Evolutionary conservation across 805 yeast species (phyloP), one percentile per base, ranked within the genome.

Genomic region (Kodamaea neixiangensis): DNA sequence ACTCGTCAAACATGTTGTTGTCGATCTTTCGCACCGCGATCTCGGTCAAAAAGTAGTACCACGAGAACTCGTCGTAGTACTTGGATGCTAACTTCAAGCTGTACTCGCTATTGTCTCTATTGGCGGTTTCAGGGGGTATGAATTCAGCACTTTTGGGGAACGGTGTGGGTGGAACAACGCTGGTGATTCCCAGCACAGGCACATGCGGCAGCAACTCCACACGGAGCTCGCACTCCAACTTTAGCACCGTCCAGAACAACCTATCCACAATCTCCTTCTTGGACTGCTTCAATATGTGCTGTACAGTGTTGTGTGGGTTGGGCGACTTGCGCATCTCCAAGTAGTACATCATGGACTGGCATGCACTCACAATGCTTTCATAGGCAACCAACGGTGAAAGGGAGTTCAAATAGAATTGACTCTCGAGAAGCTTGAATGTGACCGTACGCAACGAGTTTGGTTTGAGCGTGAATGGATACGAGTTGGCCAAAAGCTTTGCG

Each of bases 31-130:
- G 55, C 15, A 70, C 68, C 0, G 77, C 77, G 5, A 69, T 62
- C 51, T 72, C 77, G 0, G 75, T 72, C 39, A 72, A 56, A 50
- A 66, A 72, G 44, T 54, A 72, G 55, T 69, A 70, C 77, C 76
- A 72, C 18, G 72, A 60, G 50, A 67, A 65, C 44, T 60, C 60
- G 48, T 60, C 61, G 22, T 58, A 59, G 44, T 58, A 59, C 31
- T 51, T 54, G 34, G 50, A 44, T 2, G 74, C 71, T 20, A 68
- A 47, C 29, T 51, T 57, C 1, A 65, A 40, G 29, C 67, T 58
- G 13, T 60, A 60, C 11, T 64, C 65, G 44, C 63, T 56, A 19
- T 55, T 50, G 10, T 48, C 47, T 21, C 49, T 50, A 11, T 11
- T 7, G 18, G 37, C 11, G 1, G 43, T 21, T 17, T 57, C 58